Base-by-base conservation (phyloP, 345 rosid species). In the Citrus glauca region DNA sequence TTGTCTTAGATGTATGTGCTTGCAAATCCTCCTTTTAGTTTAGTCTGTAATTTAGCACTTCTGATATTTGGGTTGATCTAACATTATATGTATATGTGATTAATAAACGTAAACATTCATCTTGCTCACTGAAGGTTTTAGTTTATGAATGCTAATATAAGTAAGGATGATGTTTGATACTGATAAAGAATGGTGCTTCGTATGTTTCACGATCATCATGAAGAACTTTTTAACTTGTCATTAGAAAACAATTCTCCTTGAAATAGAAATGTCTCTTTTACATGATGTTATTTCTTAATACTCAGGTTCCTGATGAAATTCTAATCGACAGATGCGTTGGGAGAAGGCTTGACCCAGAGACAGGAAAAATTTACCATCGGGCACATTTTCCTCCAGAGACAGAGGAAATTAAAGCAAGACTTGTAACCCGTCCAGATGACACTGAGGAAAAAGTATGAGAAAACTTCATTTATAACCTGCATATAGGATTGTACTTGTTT, bases 261-360 rank as follows among this genome's bases (percentile, higher is more conserved):
- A 66, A 38, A 25, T 65, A 53, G 61, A 30, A 70, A 65, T 68
- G 53, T 67, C 71, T 68, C 78, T 69, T 81, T 83, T 81, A 78
- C 89, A 66, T 76, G 59, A 77, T 78, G 60, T 42, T 53, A 80
- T 82, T 75, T 81, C 78, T 83, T 76, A 78, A 75, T 84, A 59
- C 77, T 84, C 98, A 93, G 98, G 98, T 93, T 89, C 98, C 96
- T 90, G 98, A 92, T 82, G 96, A 90, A 83, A 87, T 86, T 90
- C 91, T 93, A 82, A 88, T 92, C 75, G 89, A 92, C 83, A 92
- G 98, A 95, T 93, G 98, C 78, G 89, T 89, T 83, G 98, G 98
- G 83, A 88, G 98, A 87, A 88, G 91, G 84, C 83, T 92, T 60
- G 98, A 93, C 77, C 97, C 96, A 24, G 71, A 80, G 59, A 90